These are phyloP conservation scores for Candida manassasensis DNA, from an alignment of 805 yeast genomes.

Conservation along the genomic window DNA sequence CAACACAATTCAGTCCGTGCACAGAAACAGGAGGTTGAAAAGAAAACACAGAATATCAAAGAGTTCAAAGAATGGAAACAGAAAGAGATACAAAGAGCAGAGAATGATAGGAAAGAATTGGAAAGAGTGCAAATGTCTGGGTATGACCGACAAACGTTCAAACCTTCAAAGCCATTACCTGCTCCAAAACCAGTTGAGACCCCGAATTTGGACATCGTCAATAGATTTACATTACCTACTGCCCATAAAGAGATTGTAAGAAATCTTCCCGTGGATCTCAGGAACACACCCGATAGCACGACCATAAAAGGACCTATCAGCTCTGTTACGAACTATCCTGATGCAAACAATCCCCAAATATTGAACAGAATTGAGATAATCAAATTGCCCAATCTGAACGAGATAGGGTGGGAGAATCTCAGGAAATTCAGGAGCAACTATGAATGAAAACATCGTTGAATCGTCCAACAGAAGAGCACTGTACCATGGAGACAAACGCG, in stretches of 20 bases:
- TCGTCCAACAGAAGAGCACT: no score
- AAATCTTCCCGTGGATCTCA: constrained; percentile 30
- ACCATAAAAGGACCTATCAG: constrained; percentile 33
- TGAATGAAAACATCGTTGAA: neutral
- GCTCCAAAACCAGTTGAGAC: constrained; percentile 17
- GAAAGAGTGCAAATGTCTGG: constrained; percentile 11
- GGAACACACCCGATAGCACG: constrained; percentile 14
- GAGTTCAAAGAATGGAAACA: constrained; percentile 9
- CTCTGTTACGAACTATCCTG: constrained; percentile 26
- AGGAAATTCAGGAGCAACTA: constrained; percentile 21
- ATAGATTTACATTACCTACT: constrained; percentile 31
- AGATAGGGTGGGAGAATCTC: constrained; percentile 41
- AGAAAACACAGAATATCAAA: constrained; percentile 6
- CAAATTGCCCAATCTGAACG: constrained; percentile 40
- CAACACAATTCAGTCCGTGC: constrained; percentile 19
- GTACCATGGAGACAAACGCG: no score
- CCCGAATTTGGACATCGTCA: constrained; percentile 17
- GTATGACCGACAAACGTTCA: constrained; percentile 7
- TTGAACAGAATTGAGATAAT: constrained; percentile 35
- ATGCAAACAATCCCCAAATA: constrained; percentile 26
- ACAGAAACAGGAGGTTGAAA: constrained; percentile 11
- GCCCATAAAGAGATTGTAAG: constrained; percentile 28
- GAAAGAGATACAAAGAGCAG: constrained; percentile 9
- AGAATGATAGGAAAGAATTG: constrained; percentile 7
- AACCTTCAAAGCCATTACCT: constrained; percentile 9